Conservation (phyloP, 1,284 basidiomycete species). For the Nidula niveotomentosa region DNA sequence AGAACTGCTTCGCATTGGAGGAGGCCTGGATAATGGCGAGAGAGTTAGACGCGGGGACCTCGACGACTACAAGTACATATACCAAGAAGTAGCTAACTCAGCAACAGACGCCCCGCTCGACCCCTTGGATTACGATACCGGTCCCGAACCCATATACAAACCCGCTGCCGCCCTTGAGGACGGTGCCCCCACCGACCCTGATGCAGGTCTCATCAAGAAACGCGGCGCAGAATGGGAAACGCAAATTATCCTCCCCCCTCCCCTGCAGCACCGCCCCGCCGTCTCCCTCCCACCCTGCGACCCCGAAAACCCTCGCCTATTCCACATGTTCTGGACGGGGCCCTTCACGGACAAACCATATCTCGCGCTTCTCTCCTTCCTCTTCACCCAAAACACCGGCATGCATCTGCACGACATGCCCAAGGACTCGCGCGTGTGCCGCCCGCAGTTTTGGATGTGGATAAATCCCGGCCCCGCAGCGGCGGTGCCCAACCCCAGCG, state of each 20-base stretch:
- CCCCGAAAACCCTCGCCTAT: constrained; percentile 66
- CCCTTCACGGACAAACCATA: constrained; percentile 84
- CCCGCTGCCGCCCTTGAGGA: background rate
- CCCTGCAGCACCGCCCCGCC: constrained; percentile 48
- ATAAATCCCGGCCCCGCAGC: constrained; percentile 71
- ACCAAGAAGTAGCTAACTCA: constrained; percentile 43
- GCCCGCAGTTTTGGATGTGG: constrained; percentile 82
- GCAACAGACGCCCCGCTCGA: background rate
- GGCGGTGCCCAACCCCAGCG: constrained; percentile 66
- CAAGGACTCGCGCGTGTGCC: constrained; percentile 42
- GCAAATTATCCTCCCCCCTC: constrained; percentile 29
- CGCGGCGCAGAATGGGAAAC: constrained; percentile 38
- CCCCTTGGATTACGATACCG: constrained; percentile 6
- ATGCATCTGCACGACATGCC: constrained; percentile 50
- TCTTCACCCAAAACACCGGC: constrained; percentile 78
- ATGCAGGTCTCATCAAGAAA: constrained; percentile 40
- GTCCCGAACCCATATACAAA: background rate
- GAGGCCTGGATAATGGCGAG: constrained; percentile 66
- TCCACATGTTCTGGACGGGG: constrained; percentile 86
- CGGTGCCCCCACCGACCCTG: constrained; percentile 41
- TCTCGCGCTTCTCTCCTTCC: constrained; percentile 74
- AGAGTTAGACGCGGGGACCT: constrained; percentile 58
- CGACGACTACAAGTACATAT: constrained; percentile 69
- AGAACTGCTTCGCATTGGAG: constrained; percentile 73
- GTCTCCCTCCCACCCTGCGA: constrained; percentile 65